Conservation (phyloP, 1,139 yeast species). For the Lodderomyces parapsilosis region DNA sequence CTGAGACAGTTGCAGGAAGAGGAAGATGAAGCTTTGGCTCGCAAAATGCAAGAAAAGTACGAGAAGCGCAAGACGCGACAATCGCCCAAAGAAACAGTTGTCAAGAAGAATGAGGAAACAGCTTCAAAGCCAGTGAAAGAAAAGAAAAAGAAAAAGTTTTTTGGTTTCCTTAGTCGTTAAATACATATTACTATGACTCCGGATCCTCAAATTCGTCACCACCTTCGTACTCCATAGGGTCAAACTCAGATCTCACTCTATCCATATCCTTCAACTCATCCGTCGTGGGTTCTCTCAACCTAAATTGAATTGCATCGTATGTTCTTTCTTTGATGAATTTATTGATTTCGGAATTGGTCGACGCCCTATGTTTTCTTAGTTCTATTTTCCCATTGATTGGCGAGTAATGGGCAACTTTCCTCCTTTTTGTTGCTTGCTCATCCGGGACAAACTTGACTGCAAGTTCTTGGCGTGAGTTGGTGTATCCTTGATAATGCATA, state of each 20-base stretch:
- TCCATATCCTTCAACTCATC: slow-evolving; percentile 70
- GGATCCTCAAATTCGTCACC: slow-evolving; percentile 33
- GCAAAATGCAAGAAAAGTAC: slow-evolving; percentile 36
- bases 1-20: slow-evolving; percentile 59
- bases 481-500: slow-evolving; percentile 55
- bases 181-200: slow-evolving; percentile 4
- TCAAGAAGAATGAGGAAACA: background rate
- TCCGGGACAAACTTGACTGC: slow-evolving; percentile 53
- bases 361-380: slow-evolving; percentile 75
- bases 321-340: slow-evolving; percentile 52
- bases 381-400: slow-evolving; percentile 80
- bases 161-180: background rate
- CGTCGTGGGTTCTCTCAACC: slow-evolving; percentile 71
- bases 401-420: slow-evolving; percentile 67
- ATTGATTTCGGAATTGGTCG: slow-evolving; percentile 47
- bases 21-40: slow-evolving; percentile 59
- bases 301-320: slow-evolving; percentile 55
- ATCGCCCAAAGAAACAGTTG: background rate
- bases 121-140: background rate
- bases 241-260: slow-evolving; percentile 63
- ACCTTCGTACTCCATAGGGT: slow-evolving; percentile 67
- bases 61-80: slow-evolving; percentile 12
- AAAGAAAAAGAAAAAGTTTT: slow-evolving; percentile 3
- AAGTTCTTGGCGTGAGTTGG: slow-evolving; percentile 46
- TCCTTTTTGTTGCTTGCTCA: slow-evolving; percentile 42